A percentile compares a stretch with the other conserved stretches of the same genome.
Conservation (phyloP, 495 filamentous ascomycete species). For the Patellaria atrata region DNA sequence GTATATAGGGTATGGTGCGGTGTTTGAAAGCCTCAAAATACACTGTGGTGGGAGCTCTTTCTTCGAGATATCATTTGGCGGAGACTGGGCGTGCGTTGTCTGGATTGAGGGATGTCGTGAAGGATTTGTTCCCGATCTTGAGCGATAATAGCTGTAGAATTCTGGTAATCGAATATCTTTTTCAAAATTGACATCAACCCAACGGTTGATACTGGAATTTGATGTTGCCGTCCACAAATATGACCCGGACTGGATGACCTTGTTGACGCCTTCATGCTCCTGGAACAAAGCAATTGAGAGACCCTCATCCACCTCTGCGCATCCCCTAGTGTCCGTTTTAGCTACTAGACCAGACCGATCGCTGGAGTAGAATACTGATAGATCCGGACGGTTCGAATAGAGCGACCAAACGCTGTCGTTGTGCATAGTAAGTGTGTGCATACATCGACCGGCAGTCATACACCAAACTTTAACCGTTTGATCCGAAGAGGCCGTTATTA, state of each 20-base stretch:
- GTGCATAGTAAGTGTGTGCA: constrained; percentile 97
- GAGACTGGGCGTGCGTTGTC: constrained; percentile 9
- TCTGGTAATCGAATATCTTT: constrained; percentile 34
- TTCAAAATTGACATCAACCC: constrained; percentile 74
- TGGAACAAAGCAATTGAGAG: constrained; percentile 76
- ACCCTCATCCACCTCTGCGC: constrained; percentile 74
- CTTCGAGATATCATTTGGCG: constrained; percentile 30
- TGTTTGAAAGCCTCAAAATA: constrained; percentile 67
- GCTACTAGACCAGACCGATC: constrained; percentile 84
- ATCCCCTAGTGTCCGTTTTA: constrained; percentile 76
- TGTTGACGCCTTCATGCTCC: constrained; percentile 79
- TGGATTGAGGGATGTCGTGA: constrained; percentile 17
- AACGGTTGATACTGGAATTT: constrained; percentile 88
- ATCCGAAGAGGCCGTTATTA: constrained; percentile 91
- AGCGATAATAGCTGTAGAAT: constrained; percentile 22
- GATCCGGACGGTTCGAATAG: constrained; percentile 70
- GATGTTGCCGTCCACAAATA: constrained; percentile 91
- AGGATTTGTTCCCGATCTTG: constrained; percentile 20
- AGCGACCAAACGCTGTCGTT: constrained; percentile 96
- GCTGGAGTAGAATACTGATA: constrained; percentile 85
- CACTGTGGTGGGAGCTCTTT: constrained; percentile 63
- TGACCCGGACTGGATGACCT: constrained; percentile 64
- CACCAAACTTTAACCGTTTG: constrained; percentile 98
- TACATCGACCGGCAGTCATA: constrained; percentile 80
- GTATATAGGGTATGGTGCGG: constrained; percentile 51